phyloP scores from a whole-genome alignment of 176 grass and related monocot genomes.

The Oryza meridionalis region DNA sequence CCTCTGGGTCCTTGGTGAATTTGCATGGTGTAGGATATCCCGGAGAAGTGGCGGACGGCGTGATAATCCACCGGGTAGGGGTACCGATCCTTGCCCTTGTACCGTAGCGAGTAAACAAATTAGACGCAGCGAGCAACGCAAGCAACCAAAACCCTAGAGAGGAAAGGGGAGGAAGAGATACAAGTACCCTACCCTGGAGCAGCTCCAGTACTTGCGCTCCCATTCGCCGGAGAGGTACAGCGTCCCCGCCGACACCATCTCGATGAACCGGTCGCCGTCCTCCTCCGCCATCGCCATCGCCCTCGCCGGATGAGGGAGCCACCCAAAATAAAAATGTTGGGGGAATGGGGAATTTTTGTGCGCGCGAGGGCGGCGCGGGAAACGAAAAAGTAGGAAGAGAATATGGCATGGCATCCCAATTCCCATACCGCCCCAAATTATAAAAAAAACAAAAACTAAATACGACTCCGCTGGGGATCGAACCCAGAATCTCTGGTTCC shows the following conservation, averaged over 20 bases:
- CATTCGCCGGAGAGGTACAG: conserved; percentile 64
- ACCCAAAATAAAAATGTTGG: too few species aligned
- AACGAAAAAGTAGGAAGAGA: not conserved
- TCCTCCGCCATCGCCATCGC: conserved; percentile 21
- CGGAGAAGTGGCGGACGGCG: conserved; percentile 60
- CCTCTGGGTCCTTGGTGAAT: conserved; percentile 75
- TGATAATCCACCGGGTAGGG: conserved; percentile 83
- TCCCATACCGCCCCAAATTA: too few species aligned
- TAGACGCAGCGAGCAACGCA: not conserved
- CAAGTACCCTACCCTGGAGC: conserved; percentile 61
- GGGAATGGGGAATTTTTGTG: conserved; percentile 14
- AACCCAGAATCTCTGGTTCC: conserved; percentile 99
- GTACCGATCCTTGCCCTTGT: conserved; percentile 82
- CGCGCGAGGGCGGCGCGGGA: not conserved
- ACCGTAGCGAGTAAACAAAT: conserved; percentile 12
- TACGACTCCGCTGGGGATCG: conserved; percentile 93
- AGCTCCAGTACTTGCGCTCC: conserved; percentile 96
- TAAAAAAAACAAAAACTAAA: not conserved
- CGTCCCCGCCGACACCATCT: conserved; percentile 64
- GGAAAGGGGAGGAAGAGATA: not conserved
- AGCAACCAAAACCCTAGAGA: not conserved
- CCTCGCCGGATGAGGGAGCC: not conserved
- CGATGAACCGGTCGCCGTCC: conserved; percentile 64
- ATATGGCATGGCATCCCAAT: not conserved
- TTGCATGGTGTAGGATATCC: conserved; percentile 72